Conservation (phyloP, 495 filamentous ascomycete species). For the Saxophila tyrrhenica region DNA sequence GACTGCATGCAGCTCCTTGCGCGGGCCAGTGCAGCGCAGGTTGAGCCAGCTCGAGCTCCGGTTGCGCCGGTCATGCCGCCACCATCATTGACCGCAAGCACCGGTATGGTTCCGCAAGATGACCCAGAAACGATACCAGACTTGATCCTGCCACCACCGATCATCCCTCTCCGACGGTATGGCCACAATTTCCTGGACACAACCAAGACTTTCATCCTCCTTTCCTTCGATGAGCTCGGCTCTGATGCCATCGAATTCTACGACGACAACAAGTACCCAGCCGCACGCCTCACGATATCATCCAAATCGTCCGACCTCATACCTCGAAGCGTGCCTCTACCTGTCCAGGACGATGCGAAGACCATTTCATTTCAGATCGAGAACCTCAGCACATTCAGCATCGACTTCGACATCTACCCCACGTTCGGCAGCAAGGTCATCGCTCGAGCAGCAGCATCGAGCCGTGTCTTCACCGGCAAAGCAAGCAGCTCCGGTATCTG, state of each 20-base stretch:
- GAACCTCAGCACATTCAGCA: slow-evolving; percentile 76
- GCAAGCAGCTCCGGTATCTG: slow-evolving; percentile 67
- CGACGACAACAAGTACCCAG: slow-evolving; percentile 89
- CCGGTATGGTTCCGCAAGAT: slow-evolving; percentile 51
- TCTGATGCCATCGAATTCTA: slow-evolving; percentile 75
- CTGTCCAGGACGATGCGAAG: slow-evolving; percentile 89
- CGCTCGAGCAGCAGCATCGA: slow-evolving; percentile 83
- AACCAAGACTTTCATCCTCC: slow-evolving; percentile 85
- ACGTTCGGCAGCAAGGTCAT: slow-evolving; percentile 96
- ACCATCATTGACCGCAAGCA: slow-evolving; percentile 3
- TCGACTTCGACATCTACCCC: slow-evolving; percentile 96
- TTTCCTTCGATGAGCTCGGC: slow-evolving; percentile 65
- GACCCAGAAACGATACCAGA: slow-evolving; percentile 81
- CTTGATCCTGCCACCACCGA: slow-evolving; percentile 86
- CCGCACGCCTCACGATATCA: slow-evolving; percentile 87
- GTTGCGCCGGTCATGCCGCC: background rate
- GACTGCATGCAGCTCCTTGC: slow-evolving; percentile 81
- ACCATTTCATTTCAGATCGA: slow-evolving; percentile 93
- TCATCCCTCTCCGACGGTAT: slow-evolving; percentile 86
- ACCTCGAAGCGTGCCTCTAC: slow-evolving; percentile 85
- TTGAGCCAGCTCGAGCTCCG: slow-evolving; percentile 29
- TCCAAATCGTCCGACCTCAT: slow-evolving; percentile 93
- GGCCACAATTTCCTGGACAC: slow-evolving; percentile 92
- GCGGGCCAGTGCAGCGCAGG: slow-evolving; percentile 1
- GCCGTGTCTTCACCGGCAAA: slow-evolving; percentile 66